Evolutionary conservation across 1,284 basidiomycete species (phyloP).

Genomic region (Sutorius eximius): DNA sequence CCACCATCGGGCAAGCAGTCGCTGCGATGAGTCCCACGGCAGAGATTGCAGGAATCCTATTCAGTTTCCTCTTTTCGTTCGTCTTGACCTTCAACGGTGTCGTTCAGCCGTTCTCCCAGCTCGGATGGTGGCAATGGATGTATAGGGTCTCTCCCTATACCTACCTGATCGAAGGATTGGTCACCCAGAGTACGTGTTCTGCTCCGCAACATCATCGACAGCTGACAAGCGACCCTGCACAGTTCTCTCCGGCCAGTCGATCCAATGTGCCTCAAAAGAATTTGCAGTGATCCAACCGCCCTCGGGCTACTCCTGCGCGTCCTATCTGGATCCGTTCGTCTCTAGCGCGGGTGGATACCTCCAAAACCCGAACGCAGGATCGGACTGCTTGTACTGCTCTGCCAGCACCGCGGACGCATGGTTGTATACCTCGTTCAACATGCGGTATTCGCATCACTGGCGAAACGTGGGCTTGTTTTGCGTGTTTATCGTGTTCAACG

Average conservation of each 20-base stretch:
- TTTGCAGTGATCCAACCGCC: slow-evolving; percentile 71
- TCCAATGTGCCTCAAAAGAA: slow-evolving; percentile 66
- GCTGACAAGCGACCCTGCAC: background rate
- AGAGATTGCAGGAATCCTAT: slow-evolving; percentile 65
- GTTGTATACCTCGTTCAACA: slow-evolving; percentile 45
- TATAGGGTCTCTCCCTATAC: slow-evolving; percentile 79
- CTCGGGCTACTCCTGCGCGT: slow-evolving; percentile 64
- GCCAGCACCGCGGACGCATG: slow-evolving; percentile 46
- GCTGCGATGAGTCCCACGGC: slow-evolving; percentile 67
- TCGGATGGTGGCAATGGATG: slow-evolving; percentile 87
- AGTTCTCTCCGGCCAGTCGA: slow-evolving; percentile 53
- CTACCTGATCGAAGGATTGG: slow-evolving; percentile 60
- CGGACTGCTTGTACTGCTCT: slow-evolving; percentile 68
- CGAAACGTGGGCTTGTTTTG: slow-evolving; percentile 49
- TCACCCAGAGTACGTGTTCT: slow-evolving; percentile 44
- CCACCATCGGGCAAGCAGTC: slow-evolving; percentile 59
- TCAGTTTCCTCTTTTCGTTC: slow-evolving; percentile 69
- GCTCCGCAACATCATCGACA: too few species aligned
- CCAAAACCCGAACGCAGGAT: slow-evolving; percentile 62
- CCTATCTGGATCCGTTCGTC: slow-evolving; percentile 71
- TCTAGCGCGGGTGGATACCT: slow-evolving; percentile 74
- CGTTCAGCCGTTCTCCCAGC: slow-evolving; percentile 58
- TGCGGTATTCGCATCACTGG: slow-evolving; percentile 51
- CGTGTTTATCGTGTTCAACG: slow-evolving; percentile 49
- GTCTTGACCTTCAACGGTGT: slow-evolving; percentile 69